phyloP scores from a whole-genome alignment of 2,329 filamentous ascomycete species.

The Alternaria tenuissima region DNA sequence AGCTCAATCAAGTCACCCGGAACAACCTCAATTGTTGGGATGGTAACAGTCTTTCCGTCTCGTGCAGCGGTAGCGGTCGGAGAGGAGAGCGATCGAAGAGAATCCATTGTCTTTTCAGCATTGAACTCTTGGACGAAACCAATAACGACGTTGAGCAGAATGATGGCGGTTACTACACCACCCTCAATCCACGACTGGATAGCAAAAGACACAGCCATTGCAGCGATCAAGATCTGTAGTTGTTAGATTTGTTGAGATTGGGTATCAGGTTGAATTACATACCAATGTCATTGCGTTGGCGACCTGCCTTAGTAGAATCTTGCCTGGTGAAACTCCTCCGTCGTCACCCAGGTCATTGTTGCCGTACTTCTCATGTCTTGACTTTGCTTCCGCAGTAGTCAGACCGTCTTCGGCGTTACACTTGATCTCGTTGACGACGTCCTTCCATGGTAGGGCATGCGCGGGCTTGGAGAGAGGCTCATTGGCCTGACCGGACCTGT shows the following conservation, averaged over 20 bases:
- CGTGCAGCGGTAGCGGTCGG: slow-evolving; percentile 59
- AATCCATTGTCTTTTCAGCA: slow-evolving; percentile 59
- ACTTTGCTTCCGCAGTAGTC: slow-evolving; percentile 64
- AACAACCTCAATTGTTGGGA: slow-evolving; percentile 67
- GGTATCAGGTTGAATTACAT: slow-evolving; percentile 15
- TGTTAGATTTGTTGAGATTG: slow-evolving; percentile 1
- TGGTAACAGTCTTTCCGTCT: slow-evolving; percentile 60
- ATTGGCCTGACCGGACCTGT: slow-evolving; percentile 58
- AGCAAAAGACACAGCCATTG: slow-evolving; percentile 57
- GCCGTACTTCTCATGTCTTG: slow-evolving; percentile 60
- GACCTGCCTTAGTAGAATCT: slow-evolving; percentile 76
- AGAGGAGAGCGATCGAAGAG: slow-evolving; percentile 54
- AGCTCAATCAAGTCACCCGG: slow-evolving; percentile 71
- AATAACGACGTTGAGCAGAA: slow-evolving; percentile 55
- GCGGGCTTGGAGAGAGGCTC: slow-evolving; percentile 67
- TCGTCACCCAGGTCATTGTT: slow-evolving; percentile 76
- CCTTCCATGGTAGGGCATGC: slow-evolving; percentile 65
- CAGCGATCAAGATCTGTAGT: slow-evolving; percentile 53
- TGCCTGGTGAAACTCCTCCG: slow-evolving; percentile 74
- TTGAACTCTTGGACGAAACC: slow-evolving; percentile 59
- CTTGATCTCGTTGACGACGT: slow-evolving; percentile 64
- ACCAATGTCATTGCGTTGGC: slow-evolving; percentile 82
- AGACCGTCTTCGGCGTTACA: slow-evolving; percentile 74
- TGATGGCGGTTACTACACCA: slow-evolving; percentile 57
- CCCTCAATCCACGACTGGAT: slow-evolving; percentile 58